phyloP scores from a whole-genome alignment of 371 early-diverging fungal genomes.

The Zychaea mexicana region DNA sequence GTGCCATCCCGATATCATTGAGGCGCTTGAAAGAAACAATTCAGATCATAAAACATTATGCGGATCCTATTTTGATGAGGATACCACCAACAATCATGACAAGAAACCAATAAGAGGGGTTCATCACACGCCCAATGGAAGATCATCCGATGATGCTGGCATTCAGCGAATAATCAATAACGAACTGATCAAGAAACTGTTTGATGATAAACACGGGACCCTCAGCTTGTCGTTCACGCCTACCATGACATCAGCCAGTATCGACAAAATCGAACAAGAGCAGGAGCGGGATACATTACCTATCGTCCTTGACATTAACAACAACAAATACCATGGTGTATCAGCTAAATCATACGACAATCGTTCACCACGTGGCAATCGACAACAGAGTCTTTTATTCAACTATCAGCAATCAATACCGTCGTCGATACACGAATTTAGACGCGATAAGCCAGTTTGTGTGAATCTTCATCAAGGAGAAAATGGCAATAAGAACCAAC shows the following conservation, averaged over 20 bases:
- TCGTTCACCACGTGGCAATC: too few relatives aligned
- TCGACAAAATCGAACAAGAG: neutral
- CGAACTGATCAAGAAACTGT: neutral
- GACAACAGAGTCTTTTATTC: too few relatives aligned
- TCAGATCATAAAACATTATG: constrained; percentile 26
- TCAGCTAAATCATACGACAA: too few relatives aligned
- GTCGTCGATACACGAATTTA: too few relatives aligned
- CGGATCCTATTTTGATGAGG: constrained; percentile 32
- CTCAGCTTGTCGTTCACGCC: constrained; percentile 8
- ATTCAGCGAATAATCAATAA: neutral
- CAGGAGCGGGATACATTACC: too few relatives aligned
- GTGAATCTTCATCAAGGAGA: neutral
- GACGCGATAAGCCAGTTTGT: too few relatives aligned
- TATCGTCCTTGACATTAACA: too few relatives aligned
- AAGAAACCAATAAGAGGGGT: neutral
- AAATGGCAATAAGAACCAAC: neutral
- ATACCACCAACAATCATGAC: neutral
- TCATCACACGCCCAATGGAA: too few relatives aligned
- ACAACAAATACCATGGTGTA: too few relatives aligned
- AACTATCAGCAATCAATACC: too few relatives aligned
- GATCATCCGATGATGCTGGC: too few relatives aligned
- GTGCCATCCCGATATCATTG: constrained; percentile 61
- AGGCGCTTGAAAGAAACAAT: constrained; percentile 43
- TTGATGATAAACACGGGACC: constrained; percentile 8
- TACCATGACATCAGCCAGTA: neutral